Evolutionary conservation across 2,329 filamentous ascomycete genomes (phyloP).

Genomic region (Pseudogymnoascus sp.): DNA sequence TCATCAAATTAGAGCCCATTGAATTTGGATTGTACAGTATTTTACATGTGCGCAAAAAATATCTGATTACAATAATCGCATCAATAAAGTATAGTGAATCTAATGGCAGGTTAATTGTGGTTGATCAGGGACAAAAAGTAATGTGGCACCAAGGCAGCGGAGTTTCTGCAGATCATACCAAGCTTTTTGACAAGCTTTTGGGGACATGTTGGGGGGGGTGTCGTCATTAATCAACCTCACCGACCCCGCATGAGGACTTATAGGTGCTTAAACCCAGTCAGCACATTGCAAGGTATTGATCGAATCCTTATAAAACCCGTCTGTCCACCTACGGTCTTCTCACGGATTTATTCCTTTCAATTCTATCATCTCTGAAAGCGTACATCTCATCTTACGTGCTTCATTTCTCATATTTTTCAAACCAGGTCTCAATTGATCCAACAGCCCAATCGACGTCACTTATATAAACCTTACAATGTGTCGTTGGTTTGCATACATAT

Average conservation of each 20-base stretch:
- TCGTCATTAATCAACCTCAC: slow-evolving; percentile 5
- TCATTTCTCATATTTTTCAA: background rate
- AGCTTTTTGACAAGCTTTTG: slow-evolving; percentile 6
- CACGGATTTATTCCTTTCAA: background rate
- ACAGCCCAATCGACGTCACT: background rate
- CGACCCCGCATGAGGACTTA: background rate
- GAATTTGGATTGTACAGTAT: background rate
- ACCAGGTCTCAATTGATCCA: background rate
- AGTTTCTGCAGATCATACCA: background rate
- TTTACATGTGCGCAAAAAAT: background rate
- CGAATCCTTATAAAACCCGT: background rate
- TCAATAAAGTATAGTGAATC: background rate
- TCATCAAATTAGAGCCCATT: slow-evolving; percentile 4
- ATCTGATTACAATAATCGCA: background rate
- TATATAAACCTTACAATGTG: slow-evolving; percentile 30
- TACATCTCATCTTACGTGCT: background rate
- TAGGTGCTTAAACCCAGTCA: background rate
- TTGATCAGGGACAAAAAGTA: background rate
- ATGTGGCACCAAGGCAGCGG: background rate
- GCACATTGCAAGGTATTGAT: background rate
- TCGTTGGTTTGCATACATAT: slow-evolving; percentile 51
- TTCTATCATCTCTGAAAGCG: background rate
- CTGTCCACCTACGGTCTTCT: background rate
- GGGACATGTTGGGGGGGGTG: background rate
- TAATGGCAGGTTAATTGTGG: background rate